A percentile compares a stretch with the other conserved stretches of the same genome.
Conservation (phyloP, 129 eudicot genomes). For the Dittrichia graveolens region DNA sequence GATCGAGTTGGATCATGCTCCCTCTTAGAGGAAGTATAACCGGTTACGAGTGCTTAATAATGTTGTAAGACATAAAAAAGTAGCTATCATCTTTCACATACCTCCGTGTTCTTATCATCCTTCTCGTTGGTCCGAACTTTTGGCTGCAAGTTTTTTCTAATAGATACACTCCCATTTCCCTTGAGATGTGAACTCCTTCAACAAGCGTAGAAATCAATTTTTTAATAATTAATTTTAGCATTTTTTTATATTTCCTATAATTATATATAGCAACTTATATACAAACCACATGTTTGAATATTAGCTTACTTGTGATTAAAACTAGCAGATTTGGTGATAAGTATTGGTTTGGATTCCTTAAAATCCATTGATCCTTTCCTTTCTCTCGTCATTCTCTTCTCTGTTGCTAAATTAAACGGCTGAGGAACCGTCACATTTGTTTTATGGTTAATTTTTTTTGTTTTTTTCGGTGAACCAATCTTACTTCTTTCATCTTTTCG, state of each 20-base stretch:
- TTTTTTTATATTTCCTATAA: too few relatives aligned
- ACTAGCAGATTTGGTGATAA: conserved; percentile 19
- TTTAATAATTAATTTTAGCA: neutral
- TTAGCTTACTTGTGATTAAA: conserved; percentile 36
- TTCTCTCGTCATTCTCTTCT: conserved; percentile 32
- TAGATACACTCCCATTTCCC: conserved; percentile 20
- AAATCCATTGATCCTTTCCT: conserved; percentile 34
- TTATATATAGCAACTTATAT: neutral
- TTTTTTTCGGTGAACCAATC: conserved; percentile 22
- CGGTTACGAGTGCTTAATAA: too few relatives aligned
- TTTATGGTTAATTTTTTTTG: conserved; percentile 21
- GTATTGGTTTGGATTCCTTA: conserved; percentile 23
- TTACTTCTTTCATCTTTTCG: conserved; percentile 1
- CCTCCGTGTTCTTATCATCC: conserved; percentile 26
- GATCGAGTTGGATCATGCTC: too few relatives aligned
- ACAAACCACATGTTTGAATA: neutral
- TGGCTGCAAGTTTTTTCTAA: conserved; percentile 26
- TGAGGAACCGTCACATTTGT: conserved; percentile 34
- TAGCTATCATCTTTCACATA: too few relatives aligned
- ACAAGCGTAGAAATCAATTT: neutral
- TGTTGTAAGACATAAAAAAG: too few relatives aligned
- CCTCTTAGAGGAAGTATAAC: too few relatives aligned
- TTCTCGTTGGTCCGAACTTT: conserved; percentile 12
- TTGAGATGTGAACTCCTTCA: conserved; percentile 14
- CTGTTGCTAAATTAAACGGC: conserved; percentile 43